Conservation (phyloP, 768 basidiomycete species). For the Auricularia heimuer region DNA sequence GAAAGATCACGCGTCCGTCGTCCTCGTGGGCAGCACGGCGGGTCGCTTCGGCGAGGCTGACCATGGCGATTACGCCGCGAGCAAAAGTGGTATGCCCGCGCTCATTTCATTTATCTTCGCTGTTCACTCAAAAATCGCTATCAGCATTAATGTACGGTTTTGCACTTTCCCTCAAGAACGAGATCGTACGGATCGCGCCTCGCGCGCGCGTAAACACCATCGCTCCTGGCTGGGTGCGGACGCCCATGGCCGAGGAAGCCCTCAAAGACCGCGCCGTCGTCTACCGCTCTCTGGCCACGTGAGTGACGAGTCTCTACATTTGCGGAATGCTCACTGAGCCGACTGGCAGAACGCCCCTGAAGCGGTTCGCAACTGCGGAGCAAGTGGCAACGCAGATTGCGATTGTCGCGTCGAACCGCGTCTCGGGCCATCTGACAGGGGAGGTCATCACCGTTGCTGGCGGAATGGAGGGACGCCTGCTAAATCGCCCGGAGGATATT, state of each 20-base stretch:
- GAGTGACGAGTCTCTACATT: constrained; percentile 13
- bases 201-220: constrained; percentile 60
- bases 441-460: constrained; percentile 64
- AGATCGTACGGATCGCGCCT: constrained; percentile 68
- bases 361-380: constrained; percentile 50
- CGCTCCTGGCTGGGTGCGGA: constrained; percentile 52
- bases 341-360: constrained; percentile 50
- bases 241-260: constrained; percentile 50
- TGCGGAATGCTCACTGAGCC: not conserved
- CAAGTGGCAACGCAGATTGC: constrained; percentile 62
- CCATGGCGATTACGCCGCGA: constrained; percentile 55
- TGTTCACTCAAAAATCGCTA: not conserved
- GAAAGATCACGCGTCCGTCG: constrained; percentile 48
- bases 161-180: constrained; percentile 61
- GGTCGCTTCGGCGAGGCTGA: constrained; percentile 66
- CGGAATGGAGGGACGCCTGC: constrained; percentile 66
- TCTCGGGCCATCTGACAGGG: constrained; percentile 66
- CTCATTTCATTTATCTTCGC: not conserved
- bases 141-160: constrained; percentile 67
- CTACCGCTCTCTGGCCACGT: constrained; percentile 62
- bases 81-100: constrained; percentile 49
- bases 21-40: constrained; percentile 61
- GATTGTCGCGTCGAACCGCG: constrained; percentile 43
- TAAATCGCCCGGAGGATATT: constrained; percentile 32
- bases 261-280: constrained; percentile 45